Evolutionary conservation across 257 asterid genomes (phyloP), one percentile per base, ranked within the genome.

Genomic region (Thymus quinquecostatus): DNA sequence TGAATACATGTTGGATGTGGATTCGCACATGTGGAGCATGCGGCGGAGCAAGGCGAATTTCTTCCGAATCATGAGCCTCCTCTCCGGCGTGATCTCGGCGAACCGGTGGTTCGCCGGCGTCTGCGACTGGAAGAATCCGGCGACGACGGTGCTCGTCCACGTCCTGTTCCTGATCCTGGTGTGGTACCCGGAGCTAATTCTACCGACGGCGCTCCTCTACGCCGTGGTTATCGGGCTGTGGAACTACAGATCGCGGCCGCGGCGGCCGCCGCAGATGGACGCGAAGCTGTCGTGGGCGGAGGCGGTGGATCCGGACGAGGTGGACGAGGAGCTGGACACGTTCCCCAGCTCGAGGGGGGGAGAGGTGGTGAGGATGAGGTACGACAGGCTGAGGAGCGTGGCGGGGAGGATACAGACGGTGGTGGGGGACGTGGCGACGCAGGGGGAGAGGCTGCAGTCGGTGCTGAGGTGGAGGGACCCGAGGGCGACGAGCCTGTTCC

Each of bases 21-120:
- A 85, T 21, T 90, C 90, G 10, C 96, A 88, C 78, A 82, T 88
- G 88, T 90, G 96, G 94, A 88, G 96, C 51, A 86, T 90, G 96
- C 80, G 97, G 67, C 65, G 93, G 72, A 90, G 97, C 82, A 90
- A 88, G 63, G 96, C 92, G 6, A 86, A 86, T 64, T 88, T 88
- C 84, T 86, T 86, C 69, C 44, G 97, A 50, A 78, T 90, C 34
- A 88, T 82, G 96, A 67, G 89, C 4, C 72, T 91, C 2, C 47
- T 85, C 8, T 82, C 96, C 0, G 89, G 91, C 1, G 6, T 85
- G 11, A 71, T 84, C 3, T 83, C 92, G 0, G n/a, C 71, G 6
- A 79, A 76, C 48, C 70, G 74, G 45, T 91, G 97, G 96, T 81
- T 88, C 45, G 60, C 59, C 1, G 88, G 83, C 3, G 86, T 88